Conservation (phyloP, 352 stramenopile species). For the Sclerospora graminicola region DNA sequence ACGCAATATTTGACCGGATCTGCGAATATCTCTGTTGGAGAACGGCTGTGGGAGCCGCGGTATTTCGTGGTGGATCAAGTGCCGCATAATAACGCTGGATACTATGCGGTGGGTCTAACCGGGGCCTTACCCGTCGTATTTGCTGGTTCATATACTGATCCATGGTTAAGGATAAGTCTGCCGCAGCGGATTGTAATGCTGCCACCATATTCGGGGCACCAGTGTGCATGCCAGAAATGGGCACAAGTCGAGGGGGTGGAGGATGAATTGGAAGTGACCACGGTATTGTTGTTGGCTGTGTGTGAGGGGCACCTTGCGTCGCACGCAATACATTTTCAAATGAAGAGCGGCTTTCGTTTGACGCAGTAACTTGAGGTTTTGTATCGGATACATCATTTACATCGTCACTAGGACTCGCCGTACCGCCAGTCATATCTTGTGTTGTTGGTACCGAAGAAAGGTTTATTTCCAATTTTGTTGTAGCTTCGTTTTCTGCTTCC, state of each 20-base stretch:
- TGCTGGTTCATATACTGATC: constrained; percentile 80
- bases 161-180: constrained; percentile 56
- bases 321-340: constrained; percentile 7
- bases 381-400: constrained; percentile 49
- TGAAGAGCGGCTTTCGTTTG: constrained; percentile 30
- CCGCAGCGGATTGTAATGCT: constrained; percentile 49
- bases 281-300: constrained; percentile 15
- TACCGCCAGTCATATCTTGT: constrained; percentile 44
- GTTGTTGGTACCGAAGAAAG: constrained; percentile 40
- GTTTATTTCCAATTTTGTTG: constrained; percentile 66
- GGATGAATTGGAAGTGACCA: constrained; percentile 28
- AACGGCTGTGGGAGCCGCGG: constrained; percentile 11
- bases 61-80: constrained; percentile 19
- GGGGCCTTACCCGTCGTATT: constrained; percentile 64
- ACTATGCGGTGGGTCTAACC: constrained; percentile 35
- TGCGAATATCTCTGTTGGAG: constrained; percentile 66
- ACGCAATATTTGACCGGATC: constrained; percentile 77
- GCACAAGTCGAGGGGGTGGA: constrained; percentile 26
- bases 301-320: constrained; percentile 3
- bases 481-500: constrained; percentile 65
- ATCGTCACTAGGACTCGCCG: constrained; percentile 46
- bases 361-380: constrained; percentile 23
- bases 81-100: constrained; percentile 25
- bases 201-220: constrained; percentile 45
- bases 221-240: constrained; percentile 22